Evolutionary conservation across 2,329 filamentous ascomycete genomes (phyloP), one percentile per base, ranked within the genome.

Genomic region (Aspergillus cejpii): DNA sequence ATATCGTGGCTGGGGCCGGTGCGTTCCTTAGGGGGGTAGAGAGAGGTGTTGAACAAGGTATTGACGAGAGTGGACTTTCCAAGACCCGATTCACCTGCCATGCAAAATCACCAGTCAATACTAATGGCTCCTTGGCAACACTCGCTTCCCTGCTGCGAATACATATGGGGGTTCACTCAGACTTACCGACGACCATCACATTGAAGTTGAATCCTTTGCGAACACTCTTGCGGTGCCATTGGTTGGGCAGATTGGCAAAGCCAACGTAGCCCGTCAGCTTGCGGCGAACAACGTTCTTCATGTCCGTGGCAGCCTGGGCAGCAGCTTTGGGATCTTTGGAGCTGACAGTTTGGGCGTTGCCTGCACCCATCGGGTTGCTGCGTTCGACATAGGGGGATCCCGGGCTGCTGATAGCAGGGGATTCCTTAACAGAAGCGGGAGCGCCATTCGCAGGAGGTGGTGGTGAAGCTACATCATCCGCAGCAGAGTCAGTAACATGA

Each of bases 181-280:
- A 84, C 90, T 66, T 78, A 97, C 92, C 92, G 73, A 98, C 92
- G 72, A 98, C 92, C 92, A 98, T 98, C 59, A 98, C 92, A 69
- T 98, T 98, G 80, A 98, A 98, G 81, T 97, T 98, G 81, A 98
- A 98, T 51, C 92, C 92, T 75, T 98, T 98, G 68, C 92, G 88
- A 64, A 98, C 92, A 81, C 90, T 96, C 85, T 98, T 98, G 72
- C 92, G 91, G 78, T 98, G 92, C 92, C 92, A 98, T 75, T 98
- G 92, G 76, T 98, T 98, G 54, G 92, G 92, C 67, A 98, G 74
- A 71, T 98, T 98, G 70, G 92, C 92, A 66, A 98, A 98, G 56
- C 92, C 92, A 63, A 98, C 92, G 63, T 97, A 98, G 65, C 92
- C 92, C 40, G 92, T 97, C 67, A 98, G 77, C 79, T 98, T 98